Base-by-base conservation (phyloP, 2,329 filamentous ascomycete genomes). In the Blumeriella jaapii region DNA sequence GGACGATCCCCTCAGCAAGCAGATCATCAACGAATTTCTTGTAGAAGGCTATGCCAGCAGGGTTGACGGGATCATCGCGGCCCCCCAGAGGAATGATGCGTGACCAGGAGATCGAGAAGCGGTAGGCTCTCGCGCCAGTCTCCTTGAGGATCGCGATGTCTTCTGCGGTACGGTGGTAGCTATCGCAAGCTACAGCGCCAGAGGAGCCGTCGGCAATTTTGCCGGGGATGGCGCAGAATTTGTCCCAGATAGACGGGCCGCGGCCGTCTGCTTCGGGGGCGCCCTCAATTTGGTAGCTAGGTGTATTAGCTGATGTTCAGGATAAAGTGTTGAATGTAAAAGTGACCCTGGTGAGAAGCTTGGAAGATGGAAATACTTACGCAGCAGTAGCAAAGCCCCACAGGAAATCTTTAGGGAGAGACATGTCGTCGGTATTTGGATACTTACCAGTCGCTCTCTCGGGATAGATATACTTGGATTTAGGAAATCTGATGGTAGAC, bases 221-320 rank as follows among this genome's bases (percentile, higher is more conserved):
- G 52, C 82, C 82, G 5, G 80, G 76, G 35, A 74, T 78, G 44
- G 71, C 71, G 61, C 81, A 87, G 63, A 93, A 93, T n/a, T 72
- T 78, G 61, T 93, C 85, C 85, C 85, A 93, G 58, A 93, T 91
- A 42, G 80, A 84, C 36, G 82, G 77, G 14, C 73, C 80, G 45
- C 84, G 81, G 46, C 84, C 85, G 55, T 89, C 84, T 54, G 78
- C 71, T 30, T 79, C 65, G 24, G 69, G 65, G 30, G 75, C 76
- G 39, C 85, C 85, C 64, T 93, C 85, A 49, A 93, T 82, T 58
- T 93, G 84, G 64, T 91, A 93, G 55, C 84, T 91, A 4, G 42
- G 24, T 35, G 11, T 8, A 33, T 16, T 14, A 29, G 19, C 14
- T 14, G n/a, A n/a, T n/a, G n/a, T n/a, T n/a, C n/a, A n/a, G n/a